phyloP scores from a whole-genome alignment of 306 rosid species.

The Fragaria nilgerrensis region DNA sequence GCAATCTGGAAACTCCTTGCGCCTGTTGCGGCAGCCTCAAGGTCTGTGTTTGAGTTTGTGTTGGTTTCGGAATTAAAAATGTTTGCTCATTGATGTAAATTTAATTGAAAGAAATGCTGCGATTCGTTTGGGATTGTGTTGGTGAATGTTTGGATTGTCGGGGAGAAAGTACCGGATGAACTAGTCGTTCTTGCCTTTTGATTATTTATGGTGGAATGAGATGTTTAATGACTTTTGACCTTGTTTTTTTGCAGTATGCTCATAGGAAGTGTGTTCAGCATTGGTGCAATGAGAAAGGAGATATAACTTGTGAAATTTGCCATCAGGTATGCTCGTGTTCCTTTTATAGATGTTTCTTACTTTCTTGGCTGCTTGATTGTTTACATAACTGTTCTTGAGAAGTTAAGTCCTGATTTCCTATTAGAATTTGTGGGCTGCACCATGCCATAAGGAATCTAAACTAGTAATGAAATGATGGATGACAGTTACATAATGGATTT shows the following conservation, averaged over 20 bases:
- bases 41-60: conserved; percentile 35
- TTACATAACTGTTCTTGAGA: neutral
- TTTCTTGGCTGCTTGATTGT: neutral
- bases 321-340: conserved; percentile 65
- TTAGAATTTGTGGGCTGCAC: neutral
- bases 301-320: conserved; percentile 88
- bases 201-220: neutral
- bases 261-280: conserved; percentile 97
- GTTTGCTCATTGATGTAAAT: neutral
- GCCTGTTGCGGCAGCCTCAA: conserved; percentile 93
- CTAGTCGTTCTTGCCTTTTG: too few relatives aligned
- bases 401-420: neutral
- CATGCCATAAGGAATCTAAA: neutral
- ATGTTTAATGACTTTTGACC: neutral
- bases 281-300: conserved; percentile 99
- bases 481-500: neutral
- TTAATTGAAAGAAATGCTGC: neutral
- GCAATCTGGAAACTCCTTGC: conserved; percentile 84
- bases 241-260: conserved; percentile 60
- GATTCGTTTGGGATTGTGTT: neutral
- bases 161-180: neutral
- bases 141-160: neutral
- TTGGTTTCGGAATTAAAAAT: neutral
- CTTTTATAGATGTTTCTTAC: neutral
- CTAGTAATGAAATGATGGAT: neutral